These are phyloP conservation scores for Hypoxylon trugodes DNA, from an alignment of 495 filamentous ascomycete species.

Conservation along the genomic window DNA sequence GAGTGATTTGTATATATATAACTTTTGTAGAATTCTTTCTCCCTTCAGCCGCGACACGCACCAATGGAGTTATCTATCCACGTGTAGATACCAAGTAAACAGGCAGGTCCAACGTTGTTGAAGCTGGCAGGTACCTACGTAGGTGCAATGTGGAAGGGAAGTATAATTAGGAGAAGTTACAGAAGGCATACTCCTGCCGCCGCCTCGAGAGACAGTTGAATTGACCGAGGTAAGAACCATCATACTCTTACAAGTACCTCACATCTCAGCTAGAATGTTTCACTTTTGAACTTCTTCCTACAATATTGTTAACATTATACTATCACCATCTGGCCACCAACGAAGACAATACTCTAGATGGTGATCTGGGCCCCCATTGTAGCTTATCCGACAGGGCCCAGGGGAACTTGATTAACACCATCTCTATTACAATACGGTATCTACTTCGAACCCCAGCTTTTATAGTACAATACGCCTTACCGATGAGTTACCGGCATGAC, in stretches of 20 bases:
- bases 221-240: too few relatives aligned
- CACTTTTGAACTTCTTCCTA: not conserved
- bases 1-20: not conserved
- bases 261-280: not conserved
- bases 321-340: slow-evolving; percentile 19
- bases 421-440: slow-evolving; percentile 16
- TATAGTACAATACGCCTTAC: slow-evolving; percentile 21
- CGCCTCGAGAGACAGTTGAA: too few relatives aligned
- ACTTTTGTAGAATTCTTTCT: too few relatives aligned
- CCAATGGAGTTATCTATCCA: too few relatives aligned
- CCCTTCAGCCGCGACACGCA: too few relatives aligned
- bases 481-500: slow-evolving; percentile 26
- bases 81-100: too few relatives aligned
- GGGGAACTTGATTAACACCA: slow-evolving; percentile 10
- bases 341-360: slow-evolving; percentile 19
- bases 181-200: too few relatives aligned
- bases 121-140: not conserved
- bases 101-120: too few relatives aligned
- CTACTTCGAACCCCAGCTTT: slow-evolving; percentile 5
- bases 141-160: too few relatives aligned
- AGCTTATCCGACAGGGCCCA: slow-evolving; percentile 16
- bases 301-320: not conserved
- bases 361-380: slow-evolving; percentile 31
- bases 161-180: too few relatives aligned
- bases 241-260: too few relatives aligned